phyloP scores from a whole-genome alignment of 352 stramenopile species.

The Pilasporangium apinafurcum region DNA sequence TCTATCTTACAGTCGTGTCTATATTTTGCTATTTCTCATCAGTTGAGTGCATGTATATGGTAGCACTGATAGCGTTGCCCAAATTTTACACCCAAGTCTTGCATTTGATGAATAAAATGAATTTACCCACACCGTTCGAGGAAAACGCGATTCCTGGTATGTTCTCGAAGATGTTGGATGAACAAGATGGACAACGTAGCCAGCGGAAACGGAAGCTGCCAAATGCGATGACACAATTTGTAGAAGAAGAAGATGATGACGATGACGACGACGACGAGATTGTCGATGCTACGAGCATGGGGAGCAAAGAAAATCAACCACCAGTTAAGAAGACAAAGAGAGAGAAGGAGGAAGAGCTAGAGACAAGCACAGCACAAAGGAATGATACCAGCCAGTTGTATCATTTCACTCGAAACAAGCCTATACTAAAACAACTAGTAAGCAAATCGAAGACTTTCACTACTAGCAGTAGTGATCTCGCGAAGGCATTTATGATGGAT shows the following conservation, averaged over 20 bases:
- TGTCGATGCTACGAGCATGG: not conserved
- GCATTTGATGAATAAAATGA: slow-evolving; percentile 92
- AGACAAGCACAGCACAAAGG: no score
- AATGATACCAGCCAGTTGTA: no score
- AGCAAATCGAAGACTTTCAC: not conserved
- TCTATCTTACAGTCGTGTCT: no score
- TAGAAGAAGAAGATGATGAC: slow-evolving; percentile 35
- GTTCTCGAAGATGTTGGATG: slow-evolving; percentile 32
- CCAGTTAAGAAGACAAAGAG: no score
- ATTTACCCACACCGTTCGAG: slow-evolving; percentile 78
- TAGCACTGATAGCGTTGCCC: slow-evolving; percentile 80
- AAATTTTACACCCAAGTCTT: slow-evolving; percentile 89
- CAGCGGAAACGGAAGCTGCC: slow-evolving; percentile 14
- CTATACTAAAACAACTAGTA: not conserved
- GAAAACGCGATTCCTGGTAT: slow-evolving; percentile 52
- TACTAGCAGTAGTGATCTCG: slow-evolving; percentile 2
- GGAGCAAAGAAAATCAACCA: not conserved
- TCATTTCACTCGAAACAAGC: not conserved
- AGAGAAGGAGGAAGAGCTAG: no score
- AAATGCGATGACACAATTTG: slow-evolving; percentile 10
- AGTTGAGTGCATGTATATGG: not conserved
- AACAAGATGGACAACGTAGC: not conserved
- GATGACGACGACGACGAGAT: slow-evolving; percentile 12
- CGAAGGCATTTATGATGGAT: slow-evolving; percentile 13
- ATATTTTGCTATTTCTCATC: no score